Evolutionary conservation across 352 stramenopile genomes (phyloP), one percentile per base, ranked within the genome.

Genomic region (Phytopythium mirpurense): DNA sequence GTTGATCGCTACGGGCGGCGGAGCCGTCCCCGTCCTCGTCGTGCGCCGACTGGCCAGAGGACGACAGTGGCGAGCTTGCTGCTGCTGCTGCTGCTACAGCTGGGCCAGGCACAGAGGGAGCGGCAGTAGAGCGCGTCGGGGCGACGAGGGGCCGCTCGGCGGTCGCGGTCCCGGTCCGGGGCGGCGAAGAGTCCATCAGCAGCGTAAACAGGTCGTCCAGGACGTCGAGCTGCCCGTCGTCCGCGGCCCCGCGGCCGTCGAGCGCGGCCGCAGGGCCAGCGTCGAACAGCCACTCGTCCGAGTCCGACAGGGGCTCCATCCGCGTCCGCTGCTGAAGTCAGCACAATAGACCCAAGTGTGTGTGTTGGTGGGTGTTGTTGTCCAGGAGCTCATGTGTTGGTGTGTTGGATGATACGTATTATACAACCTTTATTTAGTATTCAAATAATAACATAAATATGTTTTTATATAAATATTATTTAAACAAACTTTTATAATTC

Each of bases 191-290:
- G 3, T 71, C 62, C 14, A 27, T 52, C 31, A 52, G 14, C 26
- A 74, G 59, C 34, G 62, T 61, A 41, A 74, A 51, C 36, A 74
- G 27, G 54, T 74, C 66, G 49, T 71, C 62, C 26, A 71, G 37
- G 24, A 51, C 59, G 3, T 57, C 66, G 35, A 71, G 47, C 42
- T 71, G 56, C 36, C 58, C 59, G 4, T 71, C 59, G 59, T 68
- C 62, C 21, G 18, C 34, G 68, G 19, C 0, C n/a, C 48, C 43
- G 32, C 44, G 19, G 58, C 31, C 27, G 5, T 9, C 29, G 5
- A 56, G 24, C 43, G 26, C 48, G 54, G 9, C 18, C 29, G 29
- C 29, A 32, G 36, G 2, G 11, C 34, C 23, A 14, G 49, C 8
- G n/a, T 31, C 37, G 35, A 34, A 11, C 0, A 54, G 40, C 40